These are phyloP conservation scores for Trypanosoma conorhini DNA, from an alignment of 208 protist genomes.

Conservation along the genomic window DNA sequence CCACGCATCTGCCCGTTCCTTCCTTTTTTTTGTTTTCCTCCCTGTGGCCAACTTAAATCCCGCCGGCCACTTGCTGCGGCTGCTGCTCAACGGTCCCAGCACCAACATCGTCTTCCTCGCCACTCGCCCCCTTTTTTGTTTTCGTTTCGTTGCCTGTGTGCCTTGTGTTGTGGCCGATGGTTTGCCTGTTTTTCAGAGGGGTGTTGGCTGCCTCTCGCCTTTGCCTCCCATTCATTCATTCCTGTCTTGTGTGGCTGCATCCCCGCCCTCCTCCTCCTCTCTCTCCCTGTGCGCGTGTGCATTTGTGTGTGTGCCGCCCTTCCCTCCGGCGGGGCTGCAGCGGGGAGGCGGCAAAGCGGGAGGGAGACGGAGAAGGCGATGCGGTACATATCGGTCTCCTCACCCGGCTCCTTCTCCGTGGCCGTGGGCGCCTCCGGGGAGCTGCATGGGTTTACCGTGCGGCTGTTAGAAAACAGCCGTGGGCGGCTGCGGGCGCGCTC, in stretches of 20 bases:
- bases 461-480: slow-evolving; percentile 22
- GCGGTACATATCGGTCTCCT: slow-evolving; percentile 20
- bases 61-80: background rate
- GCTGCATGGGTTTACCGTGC: slow-evolving; percentile 19
- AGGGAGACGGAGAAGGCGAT: background rate
- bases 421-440: slow-evolving; percentile 14
- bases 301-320: background rate
- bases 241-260: background rate
- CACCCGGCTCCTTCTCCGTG: slow-evolving; percentile 17
- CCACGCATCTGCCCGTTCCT: too few species aligned
- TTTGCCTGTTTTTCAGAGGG: too few species aligned
- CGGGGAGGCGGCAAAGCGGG: background rate
- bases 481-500: slow-evolving; percentile 6
- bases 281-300: background rate
- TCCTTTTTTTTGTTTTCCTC: too few species aligned
- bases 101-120: background rate
- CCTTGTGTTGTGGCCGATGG: too few species aligned
- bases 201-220: too few species aligned
- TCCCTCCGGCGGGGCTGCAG: background rate
- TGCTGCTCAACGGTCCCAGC: background rate
- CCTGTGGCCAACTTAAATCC: too few species aligned
- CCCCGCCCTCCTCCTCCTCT: background rate
- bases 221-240: slow-evolving; percentile 9
- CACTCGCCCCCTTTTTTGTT: background rate
- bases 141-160: background rate